Percentiles rank a stretch among this genome's conserved stretches.
Evolutionary conservation across 2,329 filamentous ascomycete genomes (phyloP).

Genomic region (Hawksworthiomyces lignivorus): DNA sequence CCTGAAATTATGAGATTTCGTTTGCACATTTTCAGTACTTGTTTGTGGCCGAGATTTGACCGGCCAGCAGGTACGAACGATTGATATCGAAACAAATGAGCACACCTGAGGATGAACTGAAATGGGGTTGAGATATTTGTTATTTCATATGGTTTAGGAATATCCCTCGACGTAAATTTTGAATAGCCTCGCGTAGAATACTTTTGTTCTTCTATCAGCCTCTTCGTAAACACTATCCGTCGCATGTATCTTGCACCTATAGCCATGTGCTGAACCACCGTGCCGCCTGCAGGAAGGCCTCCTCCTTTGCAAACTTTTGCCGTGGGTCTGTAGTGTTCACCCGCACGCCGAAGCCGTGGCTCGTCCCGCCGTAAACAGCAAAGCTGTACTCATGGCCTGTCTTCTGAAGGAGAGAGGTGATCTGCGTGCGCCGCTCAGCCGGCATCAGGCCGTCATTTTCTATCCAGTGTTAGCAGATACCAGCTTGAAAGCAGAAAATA

Average conservation of each 20-base stretch:
- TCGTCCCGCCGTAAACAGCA: conserved; percentile 58
- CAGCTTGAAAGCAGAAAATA: background rate
- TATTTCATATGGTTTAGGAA: too few species aligned
- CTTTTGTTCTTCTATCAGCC: too few species aligned
- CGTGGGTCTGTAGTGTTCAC: conserved; percentile 44
- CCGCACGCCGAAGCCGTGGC: conserved; percentile 68
- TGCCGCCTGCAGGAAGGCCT: conserved; percentile 69
- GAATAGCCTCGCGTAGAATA: too few species aligned
- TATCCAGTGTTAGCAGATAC: too few species aligned
- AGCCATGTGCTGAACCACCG: conserved; percentile 60
- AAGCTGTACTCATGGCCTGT: conserved; percentile 57
- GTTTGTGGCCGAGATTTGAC: too few species aligned
- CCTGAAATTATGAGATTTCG: too few species aligned
- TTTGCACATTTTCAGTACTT: too few species aligned
- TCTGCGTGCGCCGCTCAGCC: conserved; percentile 43
- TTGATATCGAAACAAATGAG: too few species aligned
- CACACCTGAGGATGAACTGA: too few species aligned
- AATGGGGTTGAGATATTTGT: too few species aligned
- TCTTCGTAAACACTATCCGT: background rate
- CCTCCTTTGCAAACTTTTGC: conserved; percentile 66
- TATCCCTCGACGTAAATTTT: too few species aligned
- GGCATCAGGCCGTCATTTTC: conserved; percentile 55
- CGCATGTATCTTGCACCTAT: background rate
- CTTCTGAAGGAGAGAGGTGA: conserved; percentile 51
- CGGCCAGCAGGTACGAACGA: too few species aligned